Evolutionary conservation across 108 stramenopile genomes (phyloP).

Genomic region (Parmales sp.): DNA sequence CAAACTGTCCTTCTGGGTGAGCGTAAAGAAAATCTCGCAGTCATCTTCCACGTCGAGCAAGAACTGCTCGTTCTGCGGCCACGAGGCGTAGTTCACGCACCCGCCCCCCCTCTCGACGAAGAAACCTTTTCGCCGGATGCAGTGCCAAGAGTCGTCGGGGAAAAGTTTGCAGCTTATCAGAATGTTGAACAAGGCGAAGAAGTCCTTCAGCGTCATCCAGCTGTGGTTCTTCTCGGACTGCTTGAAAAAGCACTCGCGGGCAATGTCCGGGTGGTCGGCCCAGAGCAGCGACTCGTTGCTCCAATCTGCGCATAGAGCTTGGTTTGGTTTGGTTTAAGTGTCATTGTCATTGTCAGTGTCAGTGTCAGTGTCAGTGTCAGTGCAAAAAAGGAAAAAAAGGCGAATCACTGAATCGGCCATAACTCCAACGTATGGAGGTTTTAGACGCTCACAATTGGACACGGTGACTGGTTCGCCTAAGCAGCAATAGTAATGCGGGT

Average conservation of each 20-base stretch:
- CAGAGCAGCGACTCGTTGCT: neutral
- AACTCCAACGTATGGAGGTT: too few species aligned
- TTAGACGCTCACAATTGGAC: too few species aligned
- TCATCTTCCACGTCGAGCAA: slow-evolving; percentile 7
- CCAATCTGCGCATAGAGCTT: too few species aligned
- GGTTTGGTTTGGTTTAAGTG: too few species aligned
- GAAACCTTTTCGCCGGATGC: neutral
- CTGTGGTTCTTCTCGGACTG: neutral
- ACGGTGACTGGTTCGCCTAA: too few species aligned
- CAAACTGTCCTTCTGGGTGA: slow-evolving; percentile 6
- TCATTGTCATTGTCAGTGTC: too few species aligned
- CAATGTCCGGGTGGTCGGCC: neutral
- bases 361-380: too few species aligned
- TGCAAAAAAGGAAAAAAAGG: too few species aligned
- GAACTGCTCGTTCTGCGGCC: slow-evolving; percentile 12
- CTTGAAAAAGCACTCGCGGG: neutral
- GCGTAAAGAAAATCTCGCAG: neutral
- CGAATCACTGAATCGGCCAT: too few species aligned
- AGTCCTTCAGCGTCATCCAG: slow-evolving; percentile 8
- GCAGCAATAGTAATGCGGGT: too few species aligned
- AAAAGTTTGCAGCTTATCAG: neutral
- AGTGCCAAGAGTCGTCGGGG: neutral
- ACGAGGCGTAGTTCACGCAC: neutral
- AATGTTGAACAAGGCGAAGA: neutral
- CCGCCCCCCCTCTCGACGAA: slow-evolving; percentile 9